phyloP scores from a whole-genome alignment of 2,329 filamentous ascomycete species.

The Simplicillium sp. region DNA sequence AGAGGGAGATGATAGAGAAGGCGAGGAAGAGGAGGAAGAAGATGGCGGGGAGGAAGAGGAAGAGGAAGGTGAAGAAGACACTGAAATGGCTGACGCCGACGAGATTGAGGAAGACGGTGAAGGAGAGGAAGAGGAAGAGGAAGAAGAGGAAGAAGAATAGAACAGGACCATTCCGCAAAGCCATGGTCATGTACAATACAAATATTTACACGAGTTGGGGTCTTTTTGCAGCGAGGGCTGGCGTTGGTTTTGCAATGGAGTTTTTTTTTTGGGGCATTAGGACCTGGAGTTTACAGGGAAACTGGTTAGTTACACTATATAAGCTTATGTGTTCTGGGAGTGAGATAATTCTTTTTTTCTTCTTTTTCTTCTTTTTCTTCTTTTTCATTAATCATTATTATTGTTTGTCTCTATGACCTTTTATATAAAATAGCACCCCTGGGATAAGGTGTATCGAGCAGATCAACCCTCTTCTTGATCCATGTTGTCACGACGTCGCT shows the following conservation, averaged over 20 bases:
- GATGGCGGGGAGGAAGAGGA: slow-evolving; percentile 5
- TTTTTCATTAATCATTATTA: background rate
- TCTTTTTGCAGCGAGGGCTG: too few relatives aligned
- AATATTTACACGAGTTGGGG: too few relatives aligned
- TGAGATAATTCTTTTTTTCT: background rate
- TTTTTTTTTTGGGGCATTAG: background rate
- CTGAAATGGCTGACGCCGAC: slow-evolving; percentile 9
- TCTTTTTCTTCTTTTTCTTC: too few relatives aligned
- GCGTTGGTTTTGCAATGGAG: background rate
- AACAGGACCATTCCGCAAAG: slow-evolving; percentile 6
- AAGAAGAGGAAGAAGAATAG: slow-evolving; percentile 9
- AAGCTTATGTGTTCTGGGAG: background rate
- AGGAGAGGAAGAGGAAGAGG: slow-evolving; percentile 10
- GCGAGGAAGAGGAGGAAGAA: slow-evolving; percentile 1
- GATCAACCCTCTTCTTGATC: slow-evolving; percentile 62
- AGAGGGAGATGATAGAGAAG: slow-evolving; percentile 4
- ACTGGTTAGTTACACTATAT: too few relatives aligned
- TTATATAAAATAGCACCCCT: too few relatives aligned
- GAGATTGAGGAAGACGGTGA: slow-evolving; percentile 9
- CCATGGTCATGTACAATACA: too few relatives aligned
- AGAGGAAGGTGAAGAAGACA: slow-evolving; percentile 7
- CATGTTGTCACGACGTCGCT: slow-evolving; percentile 50
- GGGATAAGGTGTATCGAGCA: background rate
- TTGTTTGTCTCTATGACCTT: too few relatives aligned
- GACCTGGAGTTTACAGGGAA: too few relatives aligned